Evolutionary conservation across 208 protist genomes (phyloP).

Genomic region (Leishmania tropica): DNA sequence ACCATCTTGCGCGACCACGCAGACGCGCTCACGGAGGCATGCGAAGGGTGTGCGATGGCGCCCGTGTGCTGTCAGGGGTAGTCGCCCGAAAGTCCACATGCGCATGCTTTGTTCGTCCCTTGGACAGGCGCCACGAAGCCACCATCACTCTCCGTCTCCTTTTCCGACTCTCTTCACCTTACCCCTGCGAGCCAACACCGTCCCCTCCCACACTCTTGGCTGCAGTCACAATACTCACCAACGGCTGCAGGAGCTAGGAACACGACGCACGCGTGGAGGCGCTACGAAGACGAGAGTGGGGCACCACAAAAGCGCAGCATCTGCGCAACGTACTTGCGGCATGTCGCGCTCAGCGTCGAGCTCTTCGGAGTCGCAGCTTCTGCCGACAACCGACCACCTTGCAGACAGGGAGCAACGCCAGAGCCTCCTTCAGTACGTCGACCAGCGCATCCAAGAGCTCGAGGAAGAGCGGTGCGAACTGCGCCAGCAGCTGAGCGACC

Average conservation of each 20-base stretch:
- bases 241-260: neutral
- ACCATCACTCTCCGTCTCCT: neutral
- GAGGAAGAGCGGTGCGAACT: conserved; percentile 56
- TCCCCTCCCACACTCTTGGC: no score
- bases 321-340: neutral
- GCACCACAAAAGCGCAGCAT: neutral
- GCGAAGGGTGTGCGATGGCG: neutral
- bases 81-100: neutral
- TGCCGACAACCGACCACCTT: neutral
- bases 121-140: neutral
- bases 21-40: neutral
- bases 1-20: no score
- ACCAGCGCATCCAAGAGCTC: conserved; percentile 43
- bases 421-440: conserved; percentile 28
- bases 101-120: neutral
- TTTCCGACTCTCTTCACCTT: no score
- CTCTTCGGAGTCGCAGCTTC: conserved; percentile 6
- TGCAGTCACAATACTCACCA: neutral
- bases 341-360: conserved; percentile 4
- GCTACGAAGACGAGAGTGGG: neutral
- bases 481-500: conserved; percentile 40
- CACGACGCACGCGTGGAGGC: neutral
- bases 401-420: conserved; percentile 11
- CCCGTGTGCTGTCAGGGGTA: neutral
- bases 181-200: neutral